Evolutionary conservation across 768 basidiomycete species (phyloP).

Genomic region (Agaricus blazei): DNA sequence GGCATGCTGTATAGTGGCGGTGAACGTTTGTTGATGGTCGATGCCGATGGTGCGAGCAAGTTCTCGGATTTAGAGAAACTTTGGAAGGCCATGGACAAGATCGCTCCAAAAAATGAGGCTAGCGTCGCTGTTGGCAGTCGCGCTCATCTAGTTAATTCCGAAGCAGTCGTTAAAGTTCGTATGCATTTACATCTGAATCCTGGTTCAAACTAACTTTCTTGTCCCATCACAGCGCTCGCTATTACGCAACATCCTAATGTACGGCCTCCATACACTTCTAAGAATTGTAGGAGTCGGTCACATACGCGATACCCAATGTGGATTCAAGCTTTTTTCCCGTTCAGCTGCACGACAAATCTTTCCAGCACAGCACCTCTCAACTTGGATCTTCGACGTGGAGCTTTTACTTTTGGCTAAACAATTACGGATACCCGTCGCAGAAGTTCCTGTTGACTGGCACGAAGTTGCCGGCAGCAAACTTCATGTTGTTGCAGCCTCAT

Average conservation of each 20-base stretch:
- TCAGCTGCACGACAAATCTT: constrained; percentile 78
- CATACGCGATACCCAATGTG: constrained; percentile 93
- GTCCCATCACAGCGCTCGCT: constrained; percentile 61
- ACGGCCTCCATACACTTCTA: constrained; percentile 85
- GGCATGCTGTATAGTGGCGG: constrained; percentile 85
- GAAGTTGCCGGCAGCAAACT: constrained; percentile 93
- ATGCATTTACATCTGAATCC: neutral
- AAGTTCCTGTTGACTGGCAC: constrained; percentile 90
- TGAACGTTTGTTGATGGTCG: constrained; percentile 78
- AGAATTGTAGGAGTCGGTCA: constrained; percentile 86
- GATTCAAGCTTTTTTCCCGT: constrained; percentile 94
- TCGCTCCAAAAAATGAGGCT: constrained; percentile 43
- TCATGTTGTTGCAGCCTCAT: constrained; percentile 74
- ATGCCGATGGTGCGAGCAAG: constrained; percentile 90
- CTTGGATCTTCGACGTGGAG: constrained; percentile 98
- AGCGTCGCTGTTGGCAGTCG: constrained; percentile 82
- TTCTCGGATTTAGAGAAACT: constrained; percentile 82
- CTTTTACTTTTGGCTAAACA: constrained; percentile 81
- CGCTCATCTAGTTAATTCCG: constrained; percentile 88
- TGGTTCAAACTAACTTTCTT: neutral
- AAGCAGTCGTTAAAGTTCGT: constrained; percentile 87
- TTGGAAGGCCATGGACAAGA: constrained; percentile 67
- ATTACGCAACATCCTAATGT: constrained; percentile 90
- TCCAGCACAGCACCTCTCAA: constrained; percentile 78
- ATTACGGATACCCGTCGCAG: constrained; percentile 70